A percentile compares a stretch with the other conserved stretches of the same genome.
Conservation (phyloP, 768 basidiomycete species). For the Coprinopsis cinerea region DNA sequence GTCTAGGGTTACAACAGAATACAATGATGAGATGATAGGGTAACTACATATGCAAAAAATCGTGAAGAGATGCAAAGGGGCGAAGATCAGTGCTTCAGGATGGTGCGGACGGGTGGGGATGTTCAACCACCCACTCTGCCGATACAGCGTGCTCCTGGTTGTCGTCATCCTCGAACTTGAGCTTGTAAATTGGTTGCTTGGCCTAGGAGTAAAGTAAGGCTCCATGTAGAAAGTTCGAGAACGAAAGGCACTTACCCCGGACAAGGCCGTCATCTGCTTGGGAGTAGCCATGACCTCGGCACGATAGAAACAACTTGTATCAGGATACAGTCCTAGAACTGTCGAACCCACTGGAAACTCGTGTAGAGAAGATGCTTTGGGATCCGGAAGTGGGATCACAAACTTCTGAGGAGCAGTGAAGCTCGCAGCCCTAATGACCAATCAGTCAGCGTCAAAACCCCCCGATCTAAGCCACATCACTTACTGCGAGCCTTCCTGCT, state of each 20-base stretch:
- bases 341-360: constrained; percentile 66
- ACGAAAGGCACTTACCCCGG: constrained; percentile 23
- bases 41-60: background rate
- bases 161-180: constrained; percentile 87
- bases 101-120: constrained; percentile 36
- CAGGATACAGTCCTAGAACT: constrained; percentile 86
- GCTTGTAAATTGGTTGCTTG: constrained; percentile 54
- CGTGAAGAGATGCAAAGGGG: background rate
- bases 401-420: constrained; percentile 61
- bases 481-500: constrained; percentile 68
- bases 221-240: background rate
- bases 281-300: constrained; percentile 78
- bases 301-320: constrained; percentile 87
- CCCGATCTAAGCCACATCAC: constrained; percentile 11
- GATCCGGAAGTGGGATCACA: constrained; percentile 79
- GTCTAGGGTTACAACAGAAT: background rate
- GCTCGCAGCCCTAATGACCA: background rate
- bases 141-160: constrained; percentile 72
- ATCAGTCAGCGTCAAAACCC: constrained; percentile 8
- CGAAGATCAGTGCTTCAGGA: background rate
- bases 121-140: constrained; percentile 81
- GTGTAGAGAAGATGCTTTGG: constrained; percentile 55
- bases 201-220: constrained; percentile 16
- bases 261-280: constrained; percentile 30
- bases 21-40: background rate